Conservation (phyloP, 1,139 yeast genomes). For the Taiozyma onychis region DNA sequence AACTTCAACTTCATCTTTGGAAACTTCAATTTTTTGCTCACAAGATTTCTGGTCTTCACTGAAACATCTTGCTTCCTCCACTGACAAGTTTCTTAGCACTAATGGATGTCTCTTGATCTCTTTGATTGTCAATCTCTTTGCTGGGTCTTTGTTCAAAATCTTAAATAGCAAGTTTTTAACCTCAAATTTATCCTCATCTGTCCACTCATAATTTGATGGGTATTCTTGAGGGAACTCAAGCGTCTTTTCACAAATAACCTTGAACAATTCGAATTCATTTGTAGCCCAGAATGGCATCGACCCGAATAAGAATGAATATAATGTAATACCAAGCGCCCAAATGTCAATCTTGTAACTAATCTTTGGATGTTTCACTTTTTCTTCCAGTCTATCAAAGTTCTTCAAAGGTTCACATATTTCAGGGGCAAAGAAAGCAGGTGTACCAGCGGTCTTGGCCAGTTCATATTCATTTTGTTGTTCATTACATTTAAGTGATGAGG, state of each 20-base stretch:
- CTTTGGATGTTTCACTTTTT: slow-evolving; percentile 24
- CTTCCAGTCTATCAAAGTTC: slow-evolving; percentile 10
- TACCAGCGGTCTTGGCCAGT: slow-evolving; percentile 84
- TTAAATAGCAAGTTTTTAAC: slow-evolving; percentile 64
- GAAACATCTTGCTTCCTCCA: slow-evolving; percentile 32
- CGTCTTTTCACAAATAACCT: slow-evolving; percentile 65
- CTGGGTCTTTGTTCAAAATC: slow-evolving; percentile 68
- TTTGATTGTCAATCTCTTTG: slow-evolving; percentile 58
- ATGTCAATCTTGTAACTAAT: slow-evolving; percentile 31
- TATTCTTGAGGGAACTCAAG: slow-evolving; percentile 57
- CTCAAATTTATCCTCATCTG: slow-evolving; percentile 45
- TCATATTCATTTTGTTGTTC: slow-evolving; percentile 67
- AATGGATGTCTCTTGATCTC: slow-evolving; percentile 83
- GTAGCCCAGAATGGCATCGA: slow-evolving; percentile 87
- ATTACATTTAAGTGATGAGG: slow-evolving; percentile 48
- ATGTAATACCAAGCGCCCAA: slow-evolving; percentile 95
- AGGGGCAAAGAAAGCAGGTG: slow-evolving; percentile 84
- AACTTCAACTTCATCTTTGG: slow-evolving; percentile 61
- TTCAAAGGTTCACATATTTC: slow-evolving; percentile 46
- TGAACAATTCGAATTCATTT: slow-evolving; percentile 79
- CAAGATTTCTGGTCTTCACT: slow-evolving; percentile 26
- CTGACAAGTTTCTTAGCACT: slow-evolving; percentile 54
- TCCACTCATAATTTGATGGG: slow-evolving; percentile 24
- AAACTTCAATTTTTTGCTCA: slow-evolving; percentile 43
- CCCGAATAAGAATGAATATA: slow-evolving; percentile 86